These are phyloP conservation scores for Colletotrichum sidae DNA, from an alignment of 2,329 filamentous ascomycete species.

Conservation along the genomic window DNA sequence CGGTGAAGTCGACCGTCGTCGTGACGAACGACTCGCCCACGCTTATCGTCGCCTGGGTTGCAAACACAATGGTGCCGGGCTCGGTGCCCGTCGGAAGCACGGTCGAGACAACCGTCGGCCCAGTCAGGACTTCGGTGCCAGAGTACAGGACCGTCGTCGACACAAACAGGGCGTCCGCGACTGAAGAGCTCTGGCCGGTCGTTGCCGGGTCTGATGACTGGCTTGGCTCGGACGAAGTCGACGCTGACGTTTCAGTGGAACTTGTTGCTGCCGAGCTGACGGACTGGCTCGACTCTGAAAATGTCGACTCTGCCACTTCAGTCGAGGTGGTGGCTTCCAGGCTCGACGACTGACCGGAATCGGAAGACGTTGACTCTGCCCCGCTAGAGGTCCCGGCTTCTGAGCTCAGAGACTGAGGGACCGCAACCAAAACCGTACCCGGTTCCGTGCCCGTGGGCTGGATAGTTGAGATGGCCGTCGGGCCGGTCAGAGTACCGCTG, in stretches of 20 bases:
- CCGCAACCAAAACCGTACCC: slow-evolving; percentile 20
- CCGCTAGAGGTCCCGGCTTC: too few species aligned
- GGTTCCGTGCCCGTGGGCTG: slow-evolving; percentile 18
- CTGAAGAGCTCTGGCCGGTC: background rate
- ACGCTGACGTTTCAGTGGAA: too few species aligned
- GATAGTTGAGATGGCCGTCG: slow-evolving; percentile 11
- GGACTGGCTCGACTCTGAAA: too few species aligned
- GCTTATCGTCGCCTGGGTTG: background rate
- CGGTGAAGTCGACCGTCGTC: background rate
- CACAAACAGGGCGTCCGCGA: background rate
- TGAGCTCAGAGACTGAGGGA: too few species aligned
- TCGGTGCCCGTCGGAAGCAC: background rate
- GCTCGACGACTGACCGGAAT: too few species aligned
- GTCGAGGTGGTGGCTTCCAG: too few species aligned
- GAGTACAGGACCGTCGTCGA: background rate
- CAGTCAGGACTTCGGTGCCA: background rate
- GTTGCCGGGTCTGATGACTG: too few species aligned
- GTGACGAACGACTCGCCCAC: background rate
- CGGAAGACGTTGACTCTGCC: too few species aligned
- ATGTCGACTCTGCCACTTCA: too few species aligned
- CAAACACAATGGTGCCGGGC: slow-evolving; percentile 5
- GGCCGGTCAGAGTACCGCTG: background rate
- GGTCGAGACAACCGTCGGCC: background rate
- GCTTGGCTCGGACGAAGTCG: too few species aligned
- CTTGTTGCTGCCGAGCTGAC: too few species aligned